Conservation (phyloP, 768 basidiomycete species). For the Rhodosporidiobolus odoratus region DNA sequence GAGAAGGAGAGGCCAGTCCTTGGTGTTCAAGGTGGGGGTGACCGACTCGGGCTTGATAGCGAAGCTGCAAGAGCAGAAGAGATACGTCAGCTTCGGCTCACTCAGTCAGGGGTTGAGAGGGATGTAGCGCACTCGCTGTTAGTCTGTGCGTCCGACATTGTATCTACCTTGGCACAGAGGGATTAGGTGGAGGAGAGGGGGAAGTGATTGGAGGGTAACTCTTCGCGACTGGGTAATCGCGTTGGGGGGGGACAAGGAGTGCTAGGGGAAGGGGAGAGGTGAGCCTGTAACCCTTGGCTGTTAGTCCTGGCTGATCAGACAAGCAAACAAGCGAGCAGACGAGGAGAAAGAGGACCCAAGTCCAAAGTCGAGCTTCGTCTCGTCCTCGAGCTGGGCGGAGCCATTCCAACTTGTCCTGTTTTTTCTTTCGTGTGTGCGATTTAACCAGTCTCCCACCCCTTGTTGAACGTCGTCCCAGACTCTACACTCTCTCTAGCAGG, state of each 20-base stretch:
- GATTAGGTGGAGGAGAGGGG: neutral
- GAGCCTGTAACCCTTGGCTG: neutral
- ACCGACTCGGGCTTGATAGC: slow-evolving; percentile 62
- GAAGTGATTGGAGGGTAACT: neutral
- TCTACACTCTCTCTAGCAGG: neutral
- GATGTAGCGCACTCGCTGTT: slow-evolving; percentile 17
- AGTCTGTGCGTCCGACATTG: slow-evolving; percentile 23
- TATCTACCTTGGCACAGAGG: too few relatives aligned
- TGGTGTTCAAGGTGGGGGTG: slow-evolving; percentile 79
- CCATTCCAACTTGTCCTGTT: neutral
- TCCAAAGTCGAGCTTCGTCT: neutral
- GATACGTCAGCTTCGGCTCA: neutral
- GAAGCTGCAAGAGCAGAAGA: slow-evolving; percentile 18
- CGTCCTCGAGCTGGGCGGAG: neutral
- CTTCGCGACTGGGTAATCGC: slow-evolving; percentile 27
- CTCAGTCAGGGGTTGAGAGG: neutral
- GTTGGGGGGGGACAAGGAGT: slow-evolving; percentile 10
- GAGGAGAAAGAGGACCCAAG: neutral
- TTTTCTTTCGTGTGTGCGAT: neutral
- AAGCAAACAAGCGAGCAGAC: neutral
- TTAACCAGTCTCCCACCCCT: neutral
- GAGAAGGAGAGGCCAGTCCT: slow-evolving; percentile 92
- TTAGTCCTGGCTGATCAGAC: neutral
- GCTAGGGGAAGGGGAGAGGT: slow-evolving; percentile 9
- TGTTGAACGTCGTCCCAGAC: slow-evolving; percentile 10